Percentiles rank a stretch among this genome's conserved stretches.
These are phyloP conservation scores for Geosmithia flava DNA, from an alignment of 2,329 filamentous ascomycete species.

Conservation along the genomic window DNA sequence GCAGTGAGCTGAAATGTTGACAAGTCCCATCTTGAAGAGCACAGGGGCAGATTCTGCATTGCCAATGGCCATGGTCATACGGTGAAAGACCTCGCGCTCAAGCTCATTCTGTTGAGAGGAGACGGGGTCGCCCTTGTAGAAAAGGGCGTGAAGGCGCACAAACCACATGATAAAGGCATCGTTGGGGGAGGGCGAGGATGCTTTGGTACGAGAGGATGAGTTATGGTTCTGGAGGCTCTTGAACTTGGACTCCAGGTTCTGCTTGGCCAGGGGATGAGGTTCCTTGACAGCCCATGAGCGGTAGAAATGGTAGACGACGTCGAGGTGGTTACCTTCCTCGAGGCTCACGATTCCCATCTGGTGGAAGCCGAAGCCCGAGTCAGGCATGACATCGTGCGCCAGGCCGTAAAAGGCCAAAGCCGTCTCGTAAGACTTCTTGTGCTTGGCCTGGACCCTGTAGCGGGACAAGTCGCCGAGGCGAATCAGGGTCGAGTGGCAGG, in stretches of 20 bases:
- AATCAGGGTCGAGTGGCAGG: constrained; percentile 74
- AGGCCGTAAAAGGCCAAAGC: constrained; percentile 78
- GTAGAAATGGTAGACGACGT: constrained; percentile 82
- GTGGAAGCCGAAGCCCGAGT: constrained; percentile 74
- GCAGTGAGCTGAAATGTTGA: constrained; percentile 77
- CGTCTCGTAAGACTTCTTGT: constrained; percentile 62
- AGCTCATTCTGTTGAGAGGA: constrained; percentile 69
- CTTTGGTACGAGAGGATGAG: neutral
- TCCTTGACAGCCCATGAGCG: constrained; percentile 63
- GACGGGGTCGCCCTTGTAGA: constrained; percentile 57
- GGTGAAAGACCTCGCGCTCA: constrained; percentile 73
- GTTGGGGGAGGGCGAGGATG: constrained; percentile 31
- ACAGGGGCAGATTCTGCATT: constrained; percentile 50
- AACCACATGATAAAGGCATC: constrained; percentile 70
- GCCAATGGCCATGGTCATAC: constrained; percentile 62
- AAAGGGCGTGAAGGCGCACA: constrained; percentile 72
- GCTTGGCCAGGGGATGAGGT: constrained; percentile 61
- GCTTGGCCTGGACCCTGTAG: constrained; percentile 65
- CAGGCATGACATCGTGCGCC: constrained; percentile 65
- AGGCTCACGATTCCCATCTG: constrained; percentile 81
- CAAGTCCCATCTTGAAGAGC: constrained; percentile 67
- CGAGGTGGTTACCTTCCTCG: constrained; percentile 66
- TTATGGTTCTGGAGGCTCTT: constrained; percentile 13
- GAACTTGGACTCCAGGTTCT: constrained; percentile 74
- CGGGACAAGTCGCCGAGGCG: constrained; percentile 82